Evolutionary conservation across 176 grass and related monocot genomes (phyloP), one percentile per base, ranked within the genome.

Genomic region (Musa beccarii): DNA sequence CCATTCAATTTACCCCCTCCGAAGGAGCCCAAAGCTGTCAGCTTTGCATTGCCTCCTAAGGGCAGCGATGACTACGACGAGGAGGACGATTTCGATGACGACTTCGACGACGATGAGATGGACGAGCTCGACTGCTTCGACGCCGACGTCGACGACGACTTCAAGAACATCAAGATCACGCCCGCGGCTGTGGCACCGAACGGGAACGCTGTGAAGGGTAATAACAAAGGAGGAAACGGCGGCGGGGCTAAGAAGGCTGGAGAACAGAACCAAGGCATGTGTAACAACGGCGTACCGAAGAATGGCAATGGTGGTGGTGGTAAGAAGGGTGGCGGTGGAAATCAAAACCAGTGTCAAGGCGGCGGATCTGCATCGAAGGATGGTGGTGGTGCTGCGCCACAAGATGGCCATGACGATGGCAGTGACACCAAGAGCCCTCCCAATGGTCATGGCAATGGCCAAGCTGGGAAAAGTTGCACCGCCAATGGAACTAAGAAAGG

Each of bases 11-110:
- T 92, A 78, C 90, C 85, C 25, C 83, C 28, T 55, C 49, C 49
- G 10, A 92, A 96, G 59, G 79, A 96, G n/a, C 73, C 83, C 19
- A 96, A 89, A 74, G 78, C 86, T 59, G 84, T 91, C 62, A 89
- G 81, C 69, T 91, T 91, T 68, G 53, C 2, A 6, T 19, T 85
- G 14, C 75, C 75, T 0, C 89, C 86, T 2, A 65, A 77, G 52
- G 29, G 59, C 8, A 9, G 11, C 0, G 80, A 86, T 55, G 86
- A 84, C 16, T 64, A 87, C 4, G 90, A 93, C 0, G 87, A 73
- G 2, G 24, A 85, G 10, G 83, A 88, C 49, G 82, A 81, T 12
- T 85, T 80, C 17, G 92, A 96, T 21, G 54, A 79, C 2, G 75
- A 77, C 15, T 19, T 53, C 0, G 59, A 77, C 2, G 59, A 76